Percentiles rank a stretch among this genome's conserved stretches.
These are phyloP conservation scores for Colletotrichum shisoi DNA, from an alignment of 2,329 filamentous ascomycete genomes.

Conservation along the genomic window DNA sequence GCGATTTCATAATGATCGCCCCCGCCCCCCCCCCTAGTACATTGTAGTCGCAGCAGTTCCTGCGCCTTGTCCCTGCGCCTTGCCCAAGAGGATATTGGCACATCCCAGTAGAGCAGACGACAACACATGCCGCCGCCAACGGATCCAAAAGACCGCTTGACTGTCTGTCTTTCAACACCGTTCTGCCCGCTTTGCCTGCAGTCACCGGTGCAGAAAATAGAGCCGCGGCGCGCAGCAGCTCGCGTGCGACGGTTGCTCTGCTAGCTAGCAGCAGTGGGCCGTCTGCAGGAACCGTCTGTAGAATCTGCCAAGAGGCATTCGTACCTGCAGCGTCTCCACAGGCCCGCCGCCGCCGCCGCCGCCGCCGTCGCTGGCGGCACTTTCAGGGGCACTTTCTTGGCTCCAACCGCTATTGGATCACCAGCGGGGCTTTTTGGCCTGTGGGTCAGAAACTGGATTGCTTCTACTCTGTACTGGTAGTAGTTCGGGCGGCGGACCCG, in stretches of 20 bases:
- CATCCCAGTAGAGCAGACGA: conserved; percentile 14
- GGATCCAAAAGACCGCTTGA: conserved; percentile 22
- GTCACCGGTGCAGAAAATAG: conserved; percentile 6
- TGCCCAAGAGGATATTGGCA: conserved; percentile 29
- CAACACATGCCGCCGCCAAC: conserved; percentile 10
- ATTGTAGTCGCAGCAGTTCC: conserved; percentile 23
- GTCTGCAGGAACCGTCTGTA: conserved; percentile 25
- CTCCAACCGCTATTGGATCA: neutral
- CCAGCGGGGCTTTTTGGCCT: neutral
- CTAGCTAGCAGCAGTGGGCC: conserved; percentile 18
- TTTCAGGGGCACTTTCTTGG: conserved; percentile 9
- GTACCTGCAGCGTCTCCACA: conserved; percentile 20
- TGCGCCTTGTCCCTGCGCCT: conserved; percentile 34
- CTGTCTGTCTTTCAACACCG: conserved; percentile 10
- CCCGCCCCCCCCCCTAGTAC: conserved; percentile 27
- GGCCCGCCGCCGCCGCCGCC: neutral
- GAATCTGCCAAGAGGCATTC: neutral
- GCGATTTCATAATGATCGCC: conserved; percentile 37
- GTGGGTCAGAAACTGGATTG: conserved; percentile 2
- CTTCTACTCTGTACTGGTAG: conserved; percentile 12
- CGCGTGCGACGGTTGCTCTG: conserved; percentile 17
- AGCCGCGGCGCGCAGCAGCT: conserved; percentile 15
- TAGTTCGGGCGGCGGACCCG: neutral
- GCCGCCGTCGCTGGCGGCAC: neutral
- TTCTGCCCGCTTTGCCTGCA: conserved; percentile 11